A percentile compares a stretch with the other conserved stretches of the same genome.
phyloP scores from a whole-genome alignment of 176 grass and related monocot species.

The Puccinellia tenuiflora region DNA sequence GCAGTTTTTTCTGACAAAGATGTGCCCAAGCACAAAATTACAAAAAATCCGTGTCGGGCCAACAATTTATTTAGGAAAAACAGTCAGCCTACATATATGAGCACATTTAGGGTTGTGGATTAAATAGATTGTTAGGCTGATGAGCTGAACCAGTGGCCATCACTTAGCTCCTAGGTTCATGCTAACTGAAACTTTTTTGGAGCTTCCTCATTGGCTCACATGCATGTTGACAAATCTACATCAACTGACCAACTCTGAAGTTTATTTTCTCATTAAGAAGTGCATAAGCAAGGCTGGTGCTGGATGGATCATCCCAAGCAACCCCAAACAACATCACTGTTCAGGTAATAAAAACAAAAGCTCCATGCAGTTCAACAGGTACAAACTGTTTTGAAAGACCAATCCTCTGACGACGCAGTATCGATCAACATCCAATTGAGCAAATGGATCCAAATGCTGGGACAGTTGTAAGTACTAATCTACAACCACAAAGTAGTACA shows the following conservation, averaged over 20 bases:
- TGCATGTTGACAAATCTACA: slow-evolving; percentile 37
- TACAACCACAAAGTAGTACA: background rate
- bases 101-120: background rate
- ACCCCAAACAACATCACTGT: slow-evolving; percentile 26
- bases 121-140: background rate
- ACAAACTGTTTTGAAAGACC: background rate
- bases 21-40: background rate
- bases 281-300: slow-evolving; percentile 1
- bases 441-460: background rate
- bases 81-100: no score
- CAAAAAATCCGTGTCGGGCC: background rate
- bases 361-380: background rate
- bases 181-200: background rate
- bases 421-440: background rate
- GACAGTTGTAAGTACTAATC: background rate
- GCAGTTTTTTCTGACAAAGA: background rate
- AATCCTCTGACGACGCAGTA: background rate
- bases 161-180: background rate
- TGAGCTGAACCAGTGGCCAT: slow-evolving; percentile 3
- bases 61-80: background rate
- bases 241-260: background rate
- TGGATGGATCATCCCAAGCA: slow-evolving; percentile 20
- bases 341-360: slow-evolving; percentile 32
- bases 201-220: slow-evolving; percentile 16
- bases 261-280: background rate